phyloP scores from a whole-genome alignment of 2,329 filamentous ascomycete genomes.

The Pestalotiopsis sp. region DNA sequence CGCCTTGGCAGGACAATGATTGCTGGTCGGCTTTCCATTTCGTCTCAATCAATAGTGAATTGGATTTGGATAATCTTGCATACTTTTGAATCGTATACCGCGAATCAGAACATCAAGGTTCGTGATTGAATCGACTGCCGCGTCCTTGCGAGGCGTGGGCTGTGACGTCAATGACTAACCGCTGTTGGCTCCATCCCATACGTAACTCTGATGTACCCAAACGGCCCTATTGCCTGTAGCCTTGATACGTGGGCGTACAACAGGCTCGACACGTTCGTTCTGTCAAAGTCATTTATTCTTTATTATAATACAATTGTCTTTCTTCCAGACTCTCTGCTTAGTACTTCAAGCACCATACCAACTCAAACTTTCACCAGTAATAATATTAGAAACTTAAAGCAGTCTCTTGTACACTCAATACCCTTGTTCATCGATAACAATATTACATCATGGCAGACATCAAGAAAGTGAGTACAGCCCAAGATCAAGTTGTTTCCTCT shows the following conservation, averaged over 20 bases:
- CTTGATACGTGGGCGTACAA: background rate
- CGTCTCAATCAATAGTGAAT: background rate
- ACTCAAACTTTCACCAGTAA: too few species aligned
- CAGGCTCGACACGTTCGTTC: background rate
- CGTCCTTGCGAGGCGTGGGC: background rate
- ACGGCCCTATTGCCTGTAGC: background rate
- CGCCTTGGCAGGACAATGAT: background rate
- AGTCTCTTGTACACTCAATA: background rate
- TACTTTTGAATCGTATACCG: background rate
- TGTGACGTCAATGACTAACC: conserved; percentile 7
- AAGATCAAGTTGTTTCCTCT: background rate
- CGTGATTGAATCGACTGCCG: background rate
- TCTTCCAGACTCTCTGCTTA: too few species aligned
- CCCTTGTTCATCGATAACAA: background rate
- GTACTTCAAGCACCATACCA: too few species aligned
- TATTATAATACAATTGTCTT: background rate
- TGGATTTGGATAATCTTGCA: background rate
- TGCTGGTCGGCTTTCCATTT: background rate
- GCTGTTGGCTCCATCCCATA: background rate
- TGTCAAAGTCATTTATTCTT: background rate
- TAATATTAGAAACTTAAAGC: too few species aligned
- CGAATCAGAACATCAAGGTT: background rate
- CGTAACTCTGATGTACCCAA: conserved; percentile 9
- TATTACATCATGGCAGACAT: background rate
- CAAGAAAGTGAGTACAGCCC: background rate